These are phyloP conservation scores for Silene latifolia DNA, from an alignment of 148 eudicot genomes.

Conservation along the genomic window DNA sequence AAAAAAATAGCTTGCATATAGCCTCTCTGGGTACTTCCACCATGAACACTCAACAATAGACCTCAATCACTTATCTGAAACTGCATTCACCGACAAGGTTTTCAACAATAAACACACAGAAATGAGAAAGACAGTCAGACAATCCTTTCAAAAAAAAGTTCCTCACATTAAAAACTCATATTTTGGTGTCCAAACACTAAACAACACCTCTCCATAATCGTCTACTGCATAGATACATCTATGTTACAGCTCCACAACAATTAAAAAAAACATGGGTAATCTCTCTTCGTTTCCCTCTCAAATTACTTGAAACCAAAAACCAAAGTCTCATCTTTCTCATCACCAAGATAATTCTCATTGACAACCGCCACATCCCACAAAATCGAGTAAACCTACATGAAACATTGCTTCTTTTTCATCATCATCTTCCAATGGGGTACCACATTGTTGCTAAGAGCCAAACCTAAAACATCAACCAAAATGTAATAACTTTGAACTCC, in stretches of 20 bases:
- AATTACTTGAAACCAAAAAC: background rate
- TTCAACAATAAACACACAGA: background rate
- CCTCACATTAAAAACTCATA: background rate
- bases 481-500: constrained; percentile 5
- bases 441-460: background rate
- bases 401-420: background rate
- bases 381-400: background rate
- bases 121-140: background rate
- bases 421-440: background rate
- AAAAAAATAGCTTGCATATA: background rate
- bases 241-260: background rate
- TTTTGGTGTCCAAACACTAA: background rate
- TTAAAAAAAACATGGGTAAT: background rate
- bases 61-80: background rate
- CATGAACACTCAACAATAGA: background rate
- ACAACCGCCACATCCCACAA: background rate
- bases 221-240: background rate
- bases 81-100: background rate
- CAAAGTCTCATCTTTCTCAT: background rate
- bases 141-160: background rate
- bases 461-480: background rate
- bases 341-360: background rate
- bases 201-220: background rate
- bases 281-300: background rate
- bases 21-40: background rate